Evolutionary conservation across 1,139 yeast species (phyloP).

Genomic region (Yarrowia galli): DNA sequence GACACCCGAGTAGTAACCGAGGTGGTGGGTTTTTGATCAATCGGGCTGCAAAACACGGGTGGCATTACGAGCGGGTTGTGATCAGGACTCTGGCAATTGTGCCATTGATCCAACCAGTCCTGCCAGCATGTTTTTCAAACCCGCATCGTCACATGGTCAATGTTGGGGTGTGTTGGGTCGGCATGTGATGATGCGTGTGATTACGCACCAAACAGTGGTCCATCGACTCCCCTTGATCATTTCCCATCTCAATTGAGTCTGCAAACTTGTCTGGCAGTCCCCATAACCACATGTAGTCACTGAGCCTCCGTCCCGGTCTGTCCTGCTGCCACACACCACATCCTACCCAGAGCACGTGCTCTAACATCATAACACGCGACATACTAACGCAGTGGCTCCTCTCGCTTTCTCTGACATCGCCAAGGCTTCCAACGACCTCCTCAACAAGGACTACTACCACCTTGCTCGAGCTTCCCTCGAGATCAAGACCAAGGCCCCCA

Average conservation of each 20-base stretch:
- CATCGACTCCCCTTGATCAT: neutral
- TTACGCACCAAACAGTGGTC: neutral
- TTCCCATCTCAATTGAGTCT: slow-evolving; percentile 2
- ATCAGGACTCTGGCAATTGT: neutral
- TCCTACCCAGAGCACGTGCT: slow-evolving; percentile 27
- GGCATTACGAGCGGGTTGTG: neutral
- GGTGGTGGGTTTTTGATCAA: neutral
- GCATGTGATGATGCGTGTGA: neutral
- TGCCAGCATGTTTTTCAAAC: too few relatives aligned
- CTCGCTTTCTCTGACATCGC: slow-evolving; percentile 73
- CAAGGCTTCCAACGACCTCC: slow-evolving; percentile 87
- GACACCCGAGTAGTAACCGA: slow-evolving; percentile 4
- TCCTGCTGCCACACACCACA: neutral
- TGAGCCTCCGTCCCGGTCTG: neutral
- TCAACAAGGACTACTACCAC: slow-evolving; percentile 94
- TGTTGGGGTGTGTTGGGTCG: neutral
- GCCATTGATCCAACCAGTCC: neutral
- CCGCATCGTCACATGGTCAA: neutral
- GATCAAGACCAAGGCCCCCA: slow-evolving; percentile 92
- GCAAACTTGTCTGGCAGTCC: neutral
- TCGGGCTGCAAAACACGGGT: neutral
- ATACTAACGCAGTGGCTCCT: slow-evolving; percentile 39
- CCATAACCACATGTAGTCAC: neutral
- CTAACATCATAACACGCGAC: slow-evolving; percentile 6
- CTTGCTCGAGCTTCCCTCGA: slow-evolving; percentile 85